Evolutionary conservation across 73 alveolate genomes (phyloP).

Genomic region (Paramecium sonneborni): DNA sequence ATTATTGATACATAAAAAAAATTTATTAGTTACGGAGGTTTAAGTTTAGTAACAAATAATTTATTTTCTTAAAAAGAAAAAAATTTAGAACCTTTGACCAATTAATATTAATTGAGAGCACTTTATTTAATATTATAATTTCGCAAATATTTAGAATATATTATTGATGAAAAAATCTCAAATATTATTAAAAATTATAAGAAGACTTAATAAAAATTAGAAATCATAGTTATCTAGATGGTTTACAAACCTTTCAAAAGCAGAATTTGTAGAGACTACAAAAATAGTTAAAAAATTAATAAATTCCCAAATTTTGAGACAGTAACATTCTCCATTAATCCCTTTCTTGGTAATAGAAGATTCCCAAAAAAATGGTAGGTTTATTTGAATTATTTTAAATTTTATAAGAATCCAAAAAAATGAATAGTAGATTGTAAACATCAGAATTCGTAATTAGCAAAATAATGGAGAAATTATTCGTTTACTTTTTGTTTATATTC

Average conservation of each 20-base stretch:
- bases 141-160: not conserved
- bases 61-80: not conserved
- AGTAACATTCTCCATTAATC: not conserved
- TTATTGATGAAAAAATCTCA: not conserved
- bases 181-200: not conserved
- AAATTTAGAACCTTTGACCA: not conserved
- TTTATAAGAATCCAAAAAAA: not conserved
- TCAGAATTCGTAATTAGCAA: not conserved
- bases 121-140: not conserved
- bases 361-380: not conserved
- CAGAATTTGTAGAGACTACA: not conserved
- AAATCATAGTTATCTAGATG: not conserved
- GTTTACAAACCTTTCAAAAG: not conserved
- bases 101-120: slow-evolving; percentile 7
- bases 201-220: not conserved
- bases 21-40: not conserved
- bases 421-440: not conserved
- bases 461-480: slow-evolving; percentile 3
- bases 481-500: slow-evolving; percentile 43
- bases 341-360: slow-evolving; percentile 18
- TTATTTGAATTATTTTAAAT: not conserved
- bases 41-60: not conserved
- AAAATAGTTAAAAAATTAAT: not conserved
- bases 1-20: not conserved
- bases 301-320: not conserved